phyloP scores from a whole-genome alignment of 1,284 basidiomycete species.

The Ganoderma sinense region DNA sequence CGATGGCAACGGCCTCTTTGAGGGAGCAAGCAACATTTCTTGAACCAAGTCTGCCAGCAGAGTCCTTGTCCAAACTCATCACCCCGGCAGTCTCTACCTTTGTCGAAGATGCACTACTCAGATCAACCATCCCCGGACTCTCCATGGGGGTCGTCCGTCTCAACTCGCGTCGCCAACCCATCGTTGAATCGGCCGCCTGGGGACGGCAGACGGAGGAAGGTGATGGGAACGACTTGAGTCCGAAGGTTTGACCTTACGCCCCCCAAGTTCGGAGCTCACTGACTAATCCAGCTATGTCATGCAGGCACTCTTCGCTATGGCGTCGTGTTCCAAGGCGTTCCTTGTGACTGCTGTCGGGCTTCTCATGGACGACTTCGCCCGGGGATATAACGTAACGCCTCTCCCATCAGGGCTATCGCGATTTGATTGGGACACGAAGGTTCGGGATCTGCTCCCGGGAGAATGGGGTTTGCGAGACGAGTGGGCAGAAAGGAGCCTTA shows the following conservation, averaged over 20 bases:
- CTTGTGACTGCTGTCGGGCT: conserved; percentile 46
- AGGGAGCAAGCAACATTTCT: not conserved
- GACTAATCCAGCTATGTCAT: conserved; percentile 31
- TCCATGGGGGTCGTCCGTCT: conserved; percentile 35
- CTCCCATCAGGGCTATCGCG: conserved; percentile 17
- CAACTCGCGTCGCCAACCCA: conserved; percentile 11
- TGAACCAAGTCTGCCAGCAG: not conserved
- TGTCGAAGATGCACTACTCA: conserved; percentile 28
- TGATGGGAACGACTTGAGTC: conserved; percentile 38
- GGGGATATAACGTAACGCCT: conserved; percentile 33
- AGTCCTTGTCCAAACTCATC: conserved; percentile 15
- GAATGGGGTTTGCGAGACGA: conserved; percentile 48
- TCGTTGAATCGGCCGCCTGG: conserved; percentile 36
- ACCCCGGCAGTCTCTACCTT: conserved; percentile 32
- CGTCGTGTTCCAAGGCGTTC: conserved; percentile 56
- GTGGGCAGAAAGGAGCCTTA: conserved; percentile 44
- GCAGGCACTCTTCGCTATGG: conserved; percentile 48
- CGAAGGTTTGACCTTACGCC: conserved; percentile 35
- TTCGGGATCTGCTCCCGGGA: conserved; percentile 47
- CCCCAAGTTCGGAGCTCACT: not conserved
- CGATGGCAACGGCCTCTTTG: not conserved
- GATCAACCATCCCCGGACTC: conserved; percentile 34
- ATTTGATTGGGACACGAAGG: conserved; percentile 44
- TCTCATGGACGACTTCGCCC: conserved; percentile 34
- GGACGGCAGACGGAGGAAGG: conserved; percentile 41